Evolutionary conservation across 2,329 filamentous ascomycete genomes (phyloP).

Genomic region (Aspergillus fischeri): DNA sequence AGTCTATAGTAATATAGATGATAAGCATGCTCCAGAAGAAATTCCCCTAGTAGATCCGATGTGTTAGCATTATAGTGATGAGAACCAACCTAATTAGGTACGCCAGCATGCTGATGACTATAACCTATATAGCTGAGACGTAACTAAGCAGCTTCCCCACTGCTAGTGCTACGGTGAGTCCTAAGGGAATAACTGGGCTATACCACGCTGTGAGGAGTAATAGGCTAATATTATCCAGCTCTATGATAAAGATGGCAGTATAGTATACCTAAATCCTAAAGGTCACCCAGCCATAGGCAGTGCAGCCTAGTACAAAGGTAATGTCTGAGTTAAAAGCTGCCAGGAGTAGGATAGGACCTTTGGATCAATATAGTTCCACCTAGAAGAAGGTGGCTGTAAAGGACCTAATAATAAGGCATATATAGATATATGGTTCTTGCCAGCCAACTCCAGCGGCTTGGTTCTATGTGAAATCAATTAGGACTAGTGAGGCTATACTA

Average conservation of each 20-base stretch:
- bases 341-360: constrained; percentile 54
- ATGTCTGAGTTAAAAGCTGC: constrained; percentile 20
- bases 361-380: constrained; percentile 41
- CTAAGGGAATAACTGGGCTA: constrained; percentile 10
- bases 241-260: constrained; percentile 5
- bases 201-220: constrained; percentile 8
- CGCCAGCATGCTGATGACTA: constrained; percentile 10
- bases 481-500: constrained; percentile 52
- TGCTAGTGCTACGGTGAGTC: constrained; percentile 6
- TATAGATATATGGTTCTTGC: constrained; percentile 50
- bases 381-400: constrained; percentile 53
- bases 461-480: constrained; percentile 64
- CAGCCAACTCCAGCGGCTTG: constrained; percentile 58
- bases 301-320: constrained; percentile 37
- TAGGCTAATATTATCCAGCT: not conserved
- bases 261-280: constrained; percentile 44
- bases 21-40: constrained; percentile 5
- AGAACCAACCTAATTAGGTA: constrained; percentile 9
- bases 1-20: constrained; percentile 8
- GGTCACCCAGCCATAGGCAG: constrained; percentile 38
- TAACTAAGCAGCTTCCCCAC: constrained; percentile 12
- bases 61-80: constrained; percentile 4
- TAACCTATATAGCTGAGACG: constrained; percentile 10
- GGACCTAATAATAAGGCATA: constrained; percentile 53
- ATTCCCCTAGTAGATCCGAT: constrained; percentile 10